Percentiles rank a stretch among this genome's conserved stretches.
These are phyloP conservation scores for Gillenia trifoliata DNA, from an alignment of 306 rosid genomes.

Conservation along the genomic window DNA sequence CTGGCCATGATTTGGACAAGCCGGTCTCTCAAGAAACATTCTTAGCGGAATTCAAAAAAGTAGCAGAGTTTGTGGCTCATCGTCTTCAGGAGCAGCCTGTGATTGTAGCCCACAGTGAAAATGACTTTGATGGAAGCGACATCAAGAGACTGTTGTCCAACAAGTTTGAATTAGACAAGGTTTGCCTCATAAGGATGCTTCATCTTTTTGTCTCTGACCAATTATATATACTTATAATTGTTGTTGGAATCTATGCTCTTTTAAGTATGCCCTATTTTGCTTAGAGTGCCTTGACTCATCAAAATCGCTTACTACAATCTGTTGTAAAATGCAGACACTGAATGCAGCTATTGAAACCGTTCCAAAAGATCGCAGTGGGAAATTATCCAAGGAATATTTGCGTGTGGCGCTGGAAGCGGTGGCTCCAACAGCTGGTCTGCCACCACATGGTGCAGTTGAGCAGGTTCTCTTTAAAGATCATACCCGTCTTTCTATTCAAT, in stretches of 20 bases:
- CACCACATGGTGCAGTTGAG: constrained; percentile 76
- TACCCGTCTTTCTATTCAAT: background rate
- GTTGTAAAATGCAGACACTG: constrained; percentile 44
- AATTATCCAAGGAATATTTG: constrained; percentile 61
- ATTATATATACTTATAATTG: background rate
- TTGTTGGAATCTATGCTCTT: background rate
- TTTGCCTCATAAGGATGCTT: constrained; percentile 8
- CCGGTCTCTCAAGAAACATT: constrained; percentile 64
- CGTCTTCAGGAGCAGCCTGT: constrained; percentile 65
- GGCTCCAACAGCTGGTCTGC: constrained; percentile 79
- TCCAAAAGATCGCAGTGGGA: constrained; percentile 70
- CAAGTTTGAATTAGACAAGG: constrained; percentile 95
- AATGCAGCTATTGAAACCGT: constrained; percentile 52
- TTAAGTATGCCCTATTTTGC: background rate
- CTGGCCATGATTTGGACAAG: constrained; percentile 38
- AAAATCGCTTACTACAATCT: background rate
- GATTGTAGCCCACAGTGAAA: constrained; percentile 89
- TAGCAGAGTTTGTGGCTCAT: constrained; percentile 41
- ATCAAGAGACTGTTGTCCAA: constrained; percentile 68
- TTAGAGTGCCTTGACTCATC: background rate
- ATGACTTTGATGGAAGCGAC: constrained; percentile 77
- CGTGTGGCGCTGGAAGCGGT: constrained; percentile 54
- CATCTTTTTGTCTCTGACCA: background rate
- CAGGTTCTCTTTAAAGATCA: constrained; percentile 42
- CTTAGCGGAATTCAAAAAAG: constrained; percentile 70